Evolutionary conservation across 768 basidiomycete species (phyloP).

Genomic region (Suillus subalutaceus): DNA sequence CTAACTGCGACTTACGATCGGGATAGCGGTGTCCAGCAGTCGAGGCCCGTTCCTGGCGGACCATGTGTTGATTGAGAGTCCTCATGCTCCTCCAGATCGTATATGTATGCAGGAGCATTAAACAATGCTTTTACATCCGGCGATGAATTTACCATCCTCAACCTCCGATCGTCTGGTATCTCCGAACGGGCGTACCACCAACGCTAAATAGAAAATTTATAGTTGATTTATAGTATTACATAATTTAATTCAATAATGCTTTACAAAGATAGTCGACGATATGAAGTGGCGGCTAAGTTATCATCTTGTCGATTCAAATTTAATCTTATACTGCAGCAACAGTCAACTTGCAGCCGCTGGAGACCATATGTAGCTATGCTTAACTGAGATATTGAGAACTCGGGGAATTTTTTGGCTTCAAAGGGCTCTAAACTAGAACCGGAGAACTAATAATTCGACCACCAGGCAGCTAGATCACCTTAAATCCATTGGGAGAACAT

Average conservation of each 20-base stretch:
- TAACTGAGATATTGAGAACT: no score
- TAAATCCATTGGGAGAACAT: neutral
- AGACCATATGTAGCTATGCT: neutral
- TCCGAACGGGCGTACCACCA: conserved; percentile 31
- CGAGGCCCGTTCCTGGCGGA: conserved; percentile 49
- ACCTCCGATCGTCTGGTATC: conserved; percentile 69
- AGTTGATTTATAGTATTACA: neutral
- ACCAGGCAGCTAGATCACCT: neutral
- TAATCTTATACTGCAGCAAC: neutral
- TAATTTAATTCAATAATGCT: neutral
- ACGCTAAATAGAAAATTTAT: neutral
- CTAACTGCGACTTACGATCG: conserved; percentile 56
- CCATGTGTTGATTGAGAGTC: conserved; percentile 64
- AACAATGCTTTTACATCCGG: conserved; percentile 96
- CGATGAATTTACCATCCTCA: conserved; percentile 86
- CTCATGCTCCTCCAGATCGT: conserved; percentile 74
- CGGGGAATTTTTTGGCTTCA: no score
- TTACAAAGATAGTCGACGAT: neutral
- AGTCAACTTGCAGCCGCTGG: neutral
- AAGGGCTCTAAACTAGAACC: neutral
- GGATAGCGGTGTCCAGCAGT: conserved; percentile 79
- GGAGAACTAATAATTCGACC: neutral
- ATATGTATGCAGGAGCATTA: conserved; percentile 82
- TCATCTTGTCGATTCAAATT: neutral
- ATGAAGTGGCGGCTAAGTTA: neutral